Evolutionary conservation across 306 rosid species (phyloP).

Genomic region (Glycine soja): DNA sequence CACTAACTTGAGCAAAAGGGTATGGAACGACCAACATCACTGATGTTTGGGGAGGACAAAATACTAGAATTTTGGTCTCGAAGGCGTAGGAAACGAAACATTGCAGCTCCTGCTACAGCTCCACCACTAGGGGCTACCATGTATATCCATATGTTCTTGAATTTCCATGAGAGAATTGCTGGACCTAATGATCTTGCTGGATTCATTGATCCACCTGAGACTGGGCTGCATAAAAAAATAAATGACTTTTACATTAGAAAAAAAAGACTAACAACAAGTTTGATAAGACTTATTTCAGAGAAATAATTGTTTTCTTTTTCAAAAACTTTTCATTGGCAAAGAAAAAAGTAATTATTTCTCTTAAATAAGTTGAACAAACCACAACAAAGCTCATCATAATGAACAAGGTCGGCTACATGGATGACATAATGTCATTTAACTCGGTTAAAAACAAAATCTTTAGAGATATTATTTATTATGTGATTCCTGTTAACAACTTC

Average conservation of each 20-base stretch:
- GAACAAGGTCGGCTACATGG: no score
- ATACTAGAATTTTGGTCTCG: constrained; percentile 41
- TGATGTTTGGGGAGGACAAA: constrained; percentile 43
- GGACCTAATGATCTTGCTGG: constrained; percentile 94
- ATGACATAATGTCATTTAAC: background rate
- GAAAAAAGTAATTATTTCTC: background rate
- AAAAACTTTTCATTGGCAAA: background rate
- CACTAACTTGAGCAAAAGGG: constrained; percentile 51
- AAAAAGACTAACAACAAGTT: background rate
- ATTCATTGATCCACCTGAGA: constrained; percentile 91
- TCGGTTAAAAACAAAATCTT: no score
- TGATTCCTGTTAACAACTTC: background rate
- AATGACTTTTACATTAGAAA: background rate
- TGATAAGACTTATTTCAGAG: background rate
- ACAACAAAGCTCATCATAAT: background rate
- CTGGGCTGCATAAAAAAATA: constrained; percentile 59
- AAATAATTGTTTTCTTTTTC: background rate
- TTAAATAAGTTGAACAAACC: background rate
- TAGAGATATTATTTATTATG: background rate
- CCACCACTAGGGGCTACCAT: constrained; percentile 73
- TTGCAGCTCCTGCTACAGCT: constrained; percentile 62
- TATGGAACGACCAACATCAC: constrained; percentile 40
- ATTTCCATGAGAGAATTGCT: constrained; percentile 77
- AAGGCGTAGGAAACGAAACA: constrained; percentile 54
- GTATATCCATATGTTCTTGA: constrained; percentile 73